Percentiles rank a stretch among this genome's conserved stretches.
Conservation (phyloP, 768 basidiomycete genomes). For the Candolleomyces eurysporus region DNA sequence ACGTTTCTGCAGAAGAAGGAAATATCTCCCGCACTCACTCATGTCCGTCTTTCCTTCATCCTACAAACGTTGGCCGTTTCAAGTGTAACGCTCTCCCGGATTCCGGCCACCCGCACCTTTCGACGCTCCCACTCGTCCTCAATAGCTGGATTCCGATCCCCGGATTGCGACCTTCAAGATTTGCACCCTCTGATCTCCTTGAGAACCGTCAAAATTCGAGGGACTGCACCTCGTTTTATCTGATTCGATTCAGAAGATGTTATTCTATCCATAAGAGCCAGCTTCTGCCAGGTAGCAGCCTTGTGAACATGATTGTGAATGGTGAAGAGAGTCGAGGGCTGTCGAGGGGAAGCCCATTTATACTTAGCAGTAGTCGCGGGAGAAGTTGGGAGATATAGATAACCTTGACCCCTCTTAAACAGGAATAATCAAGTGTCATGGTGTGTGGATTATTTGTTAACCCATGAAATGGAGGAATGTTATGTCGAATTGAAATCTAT, state of each 20-base stretch:
- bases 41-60: too few species aligned
- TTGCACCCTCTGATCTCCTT: neutral
- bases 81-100: neutral
- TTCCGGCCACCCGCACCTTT: neutral
- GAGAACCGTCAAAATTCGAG: neutral
- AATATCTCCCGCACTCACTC: too few species aligned
- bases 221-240: neutral
- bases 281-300: neutral
- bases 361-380: neutral
- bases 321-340: neutral
- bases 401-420: neutral
- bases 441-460: neutral
- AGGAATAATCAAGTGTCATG: neutral
- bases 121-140: neutral
- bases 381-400: neutral
- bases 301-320: neutral
- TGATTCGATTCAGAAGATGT: neutral
- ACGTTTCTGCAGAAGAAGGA: too few species aligned
- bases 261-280: neutral
- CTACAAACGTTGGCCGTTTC: neutral
- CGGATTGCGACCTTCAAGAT: neutral
- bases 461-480: too few species aligned
- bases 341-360: neutral
- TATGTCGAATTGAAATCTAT: too few species aligned
- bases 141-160: neutral